These are phyloP conservation scores for Lichtheimia ornata DNA, from an alignment of 371 early-diverging fungal genomes.

Conservation along the genomic window DNA sequence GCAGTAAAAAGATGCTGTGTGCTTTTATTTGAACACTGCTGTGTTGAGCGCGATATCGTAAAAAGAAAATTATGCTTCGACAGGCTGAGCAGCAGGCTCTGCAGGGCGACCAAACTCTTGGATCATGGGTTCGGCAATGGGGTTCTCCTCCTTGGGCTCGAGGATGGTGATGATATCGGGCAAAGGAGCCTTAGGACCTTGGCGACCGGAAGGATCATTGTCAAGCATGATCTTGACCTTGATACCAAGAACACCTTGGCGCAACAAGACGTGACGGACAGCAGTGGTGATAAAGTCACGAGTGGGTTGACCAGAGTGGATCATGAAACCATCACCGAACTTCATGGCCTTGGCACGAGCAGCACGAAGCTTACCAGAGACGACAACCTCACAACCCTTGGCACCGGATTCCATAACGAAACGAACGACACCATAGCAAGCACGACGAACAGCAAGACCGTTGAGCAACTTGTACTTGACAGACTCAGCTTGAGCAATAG, in stretches of 20 bases:
- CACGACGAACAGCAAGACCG: constrained; percentile 97
- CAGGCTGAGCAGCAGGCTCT: constrained; percentile 17
- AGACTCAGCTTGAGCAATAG: constrained; percentile 98
- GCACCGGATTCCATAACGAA: constrained; percentile 99
- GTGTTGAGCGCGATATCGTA: no score
- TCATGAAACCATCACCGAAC: constrained; percentile 98
- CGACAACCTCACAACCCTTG: constrained; percentile 98
- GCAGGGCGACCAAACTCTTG: constrained; percentile 69
- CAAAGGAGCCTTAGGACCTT: constrained; percentile 94
- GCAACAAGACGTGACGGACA: constrained; percentile 96
- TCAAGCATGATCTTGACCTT: constrained; percentile 99
- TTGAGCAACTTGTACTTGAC: constrained; percentile 97
- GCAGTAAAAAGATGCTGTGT: no score
- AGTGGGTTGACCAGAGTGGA: constrained; percentile 98
- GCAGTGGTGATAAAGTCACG: constrained; percentile 97
- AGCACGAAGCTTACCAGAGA: constrained; percentile 99
- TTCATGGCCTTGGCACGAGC: constrained; percentile 99
- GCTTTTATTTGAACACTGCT: no score
- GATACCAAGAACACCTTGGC: constrained; percentile 99
- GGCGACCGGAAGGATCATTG: constrained; percentile 93
- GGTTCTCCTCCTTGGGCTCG: constrained; percentile 82
- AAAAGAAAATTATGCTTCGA: no score
- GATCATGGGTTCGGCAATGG: constrained; percentile 74
- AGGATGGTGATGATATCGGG: constrained; percentile 97
- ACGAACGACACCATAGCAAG: constrained; percentile 98